phyloP scores from a whole-genome alignment of 768 basidiomycete species.

The Lactarius evosmus region DNA sequence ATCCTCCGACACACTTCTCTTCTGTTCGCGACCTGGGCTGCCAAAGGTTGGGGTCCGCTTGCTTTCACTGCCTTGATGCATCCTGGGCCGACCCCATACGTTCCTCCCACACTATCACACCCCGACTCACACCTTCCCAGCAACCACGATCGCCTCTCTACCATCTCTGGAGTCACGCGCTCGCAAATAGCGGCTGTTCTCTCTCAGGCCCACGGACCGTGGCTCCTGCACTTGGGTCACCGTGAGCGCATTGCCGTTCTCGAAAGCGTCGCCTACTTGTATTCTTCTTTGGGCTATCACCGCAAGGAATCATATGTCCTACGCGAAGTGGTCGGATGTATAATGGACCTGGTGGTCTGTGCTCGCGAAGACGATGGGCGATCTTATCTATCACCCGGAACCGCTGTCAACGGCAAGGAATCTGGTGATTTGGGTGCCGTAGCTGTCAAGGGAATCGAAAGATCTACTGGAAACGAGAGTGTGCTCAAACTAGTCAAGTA shows the following conservation, averaged over 20 bases:
- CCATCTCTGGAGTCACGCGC: constrained; percentile 67
- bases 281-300: constrained; percentile 75
- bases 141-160: constrained; percentile 61
- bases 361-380: constrained; percentile 65
- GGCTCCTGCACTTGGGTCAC: constrained; percentile 75
- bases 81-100: constrained; percentile 54
- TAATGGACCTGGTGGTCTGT: constrained; percentile 84
- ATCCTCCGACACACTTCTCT: constrained; percentile 72
- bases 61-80: constrained; percentile 75
- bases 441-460: constrained; percentile 70
- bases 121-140: constrained; percentile 37
- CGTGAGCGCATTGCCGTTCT: constrained; percentile 71
- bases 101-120: constrained; percentile 56
- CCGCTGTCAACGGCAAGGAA: constrained; percentile 40
- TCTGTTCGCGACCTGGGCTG: constrained; percentile 75
- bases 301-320: constrained; percentile 87
- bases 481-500: constrained; percentile 71
- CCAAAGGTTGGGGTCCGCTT: constrained; percentile 84
- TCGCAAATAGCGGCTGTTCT: constrained; percentile 61
- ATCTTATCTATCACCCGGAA: constrained; percentile 41
- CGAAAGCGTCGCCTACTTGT: constrained; percentile 69
- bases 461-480: constrained; percentile 75
- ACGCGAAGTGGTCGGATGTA: constrained; percentile 79
- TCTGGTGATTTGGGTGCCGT: constrained; percentile 50
- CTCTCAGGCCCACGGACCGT: constrained; percentile 81